These are phyloP conservation scores for Paramarasmius palmivorus DNA, from an alignment of 1,284 basidiomycete species.

Conservation along the genomic window DNA sequence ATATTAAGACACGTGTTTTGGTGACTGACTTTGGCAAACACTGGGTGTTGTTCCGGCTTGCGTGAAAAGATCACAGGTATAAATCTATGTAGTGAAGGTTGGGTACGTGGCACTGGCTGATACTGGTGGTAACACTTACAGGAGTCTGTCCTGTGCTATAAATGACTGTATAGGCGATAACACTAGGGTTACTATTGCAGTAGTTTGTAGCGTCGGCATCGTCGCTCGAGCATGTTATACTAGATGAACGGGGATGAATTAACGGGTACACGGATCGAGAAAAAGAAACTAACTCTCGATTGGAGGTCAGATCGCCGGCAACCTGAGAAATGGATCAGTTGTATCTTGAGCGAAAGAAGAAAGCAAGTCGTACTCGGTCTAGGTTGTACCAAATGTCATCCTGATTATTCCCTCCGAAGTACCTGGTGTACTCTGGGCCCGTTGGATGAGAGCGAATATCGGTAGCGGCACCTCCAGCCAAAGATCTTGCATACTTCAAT, in stretches of 20 bases:
- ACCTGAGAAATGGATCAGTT: background rate
- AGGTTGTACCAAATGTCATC: slow-evolving; percentile 18
- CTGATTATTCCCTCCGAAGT: slow-evolving; percentile 17
- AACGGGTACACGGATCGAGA: too few relatives aligned
- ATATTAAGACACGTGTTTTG: background rate
- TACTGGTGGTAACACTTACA: too few relatives aligned
- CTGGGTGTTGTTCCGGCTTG: slow-evolving; percentile 5
- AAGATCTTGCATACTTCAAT: slow-evolving; percentile 13
- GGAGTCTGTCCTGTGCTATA: background rate
- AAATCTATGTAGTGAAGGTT: background rate
- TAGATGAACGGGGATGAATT: background rate
- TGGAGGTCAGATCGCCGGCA: slow-evolving; percentile 12
- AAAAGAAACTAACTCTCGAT: too few relatives aligned
- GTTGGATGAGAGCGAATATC: slow-evolving; percentile 17
- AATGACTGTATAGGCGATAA: slow-evolving; percentile 12
- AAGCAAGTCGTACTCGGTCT: background rate
- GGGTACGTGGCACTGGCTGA: too few relatives aligned
- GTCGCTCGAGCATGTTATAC: slow-evolving; percentile 11
- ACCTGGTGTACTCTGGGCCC: slow-evolving; percentile 10
- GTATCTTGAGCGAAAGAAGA: too few relatives aligned
- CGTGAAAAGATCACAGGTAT: slow-evolving; percentile 16
- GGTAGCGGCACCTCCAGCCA: slow-evolving; percentile 16
- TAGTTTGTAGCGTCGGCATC: slow-evolving; percentile 9
- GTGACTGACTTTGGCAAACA: slow-evolving; percentile 9
- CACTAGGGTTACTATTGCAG: slow-evolving; percentile 6